Percentiles rank a stretch among this genome's conserved stretches.
Evolutionary conservation across 768 basidiomycete genomes (phyloP).

Genomic region (Peribolospora kevripleyi): DNA sequence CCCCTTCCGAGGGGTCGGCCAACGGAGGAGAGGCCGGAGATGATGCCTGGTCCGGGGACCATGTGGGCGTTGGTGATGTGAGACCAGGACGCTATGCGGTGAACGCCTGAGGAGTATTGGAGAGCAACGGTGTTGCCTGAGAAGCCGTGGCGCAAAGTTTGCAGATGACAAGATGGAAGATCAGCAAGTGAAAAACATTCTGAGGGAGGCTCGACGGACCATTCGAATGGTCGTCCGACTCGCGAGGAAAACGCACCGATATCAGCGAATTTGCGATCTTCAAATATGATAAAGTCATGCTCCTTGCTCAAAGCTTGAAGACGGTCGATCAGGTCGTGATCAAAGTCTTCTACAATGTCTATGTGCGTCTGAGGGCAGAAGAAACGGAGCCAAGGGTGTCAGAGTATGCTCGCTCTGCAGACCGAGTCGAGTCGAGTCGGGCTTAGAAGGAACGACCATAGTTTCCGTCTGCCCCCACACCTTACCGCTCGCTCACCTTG

Average conservation of each 20-base stretch:
- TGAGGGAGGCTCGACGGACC: background rate
- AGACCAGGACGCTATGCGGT: constrained; percentile 85
- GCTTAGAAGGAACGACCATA: too few relatives aligned
- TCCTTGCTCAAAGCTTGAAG: constrained; percentile 46
- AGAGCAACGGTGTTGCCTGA: constrained; percentile 85
- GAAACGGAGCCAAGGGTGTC: background rate
- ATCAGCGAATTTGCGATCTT: constrained; percentile 97
- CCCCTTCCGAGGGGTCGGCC: constrained; percentile 66
- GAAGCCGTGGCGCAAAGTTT: background rate
- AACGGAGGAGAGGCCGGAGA: constrained; percentile 66
- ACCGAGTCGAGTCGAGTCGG: too few relatives aligned
- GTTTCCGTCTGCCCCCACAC: background rate
- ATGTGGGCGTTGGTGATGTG: constrained; percentile 94
- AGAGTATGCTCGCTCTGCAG: background rate
- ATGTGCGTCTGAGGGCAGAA: constrained; percentile 53
- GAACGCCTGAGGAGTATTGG: constrained; percentile 78
- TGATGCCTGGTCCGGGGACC: constrained; percentile 82
- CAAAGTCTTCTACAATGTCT: constrained; percentile 84
- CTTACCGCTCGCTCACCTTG: background rate
- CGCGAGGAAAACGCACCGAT: constrained; percentile 39
- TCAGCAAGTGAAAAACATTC: background rate
- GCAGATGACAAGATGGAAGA: constrained; percentile 1
- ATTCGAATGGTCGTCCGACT: background rate
- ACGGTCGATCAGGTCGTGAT: constrained; percentile 38
- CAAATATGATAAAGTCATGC: constrained; percentile 88